Base-by-base conservation (phyloP, 208 protist species). In the Trypanosoma lewisi region DNA sequence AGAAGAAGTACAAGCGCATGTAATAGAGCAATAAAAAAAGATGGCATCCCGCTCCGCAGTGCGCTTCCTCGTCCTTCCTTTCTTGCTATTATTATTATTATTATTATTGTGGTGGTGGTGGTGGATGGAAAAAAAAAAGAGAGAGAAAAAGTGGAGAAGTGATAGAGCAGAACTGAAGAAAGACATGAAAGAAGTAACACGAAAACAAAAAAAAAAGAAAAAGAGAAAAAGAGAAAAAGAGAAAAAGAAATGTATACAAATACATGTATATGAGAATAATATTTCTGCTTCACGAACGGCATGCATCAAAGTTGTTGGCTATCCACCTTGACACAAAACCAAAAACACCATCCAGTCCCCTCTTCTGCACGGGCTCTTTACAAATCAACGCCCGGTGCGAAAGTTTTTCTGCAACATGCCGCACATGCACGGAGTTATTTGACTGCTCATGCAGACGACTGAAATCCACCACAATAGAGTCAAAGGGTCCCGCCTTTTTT, bases 381-480 rank as follows among this genome's bases (percentile, higher is more conserved):
- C 63, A 69, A 0, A 69, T 25, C 17, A 69, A 12, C 17, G 63
- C 63, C 30, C 39, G 28, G 44, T 69, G 63, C 16, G 63, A 69
- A 4, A 51, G 27, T 36, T 69, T 41, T 4, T 61, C 12, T 5
- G 63, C 63, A 0, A n/a, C 21, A 23, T 17, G 42, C 14, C 33
- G 41, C 27, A 33, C 63, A 8, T 33, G 19, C 52, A n/a, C n/a
- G n/a, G 31, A 6, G 30, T 36, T 28, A 25, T 61, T 30, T 36
- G 31, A 42, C 12, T 36, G 17, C 30, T 39, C 44, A 4, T 12
- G 5, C 16, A 42, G 8, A 31, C 30, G 30, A 23, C 53, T 52
- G 6, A 69, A 34, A 53, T 69, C 63, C 9, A 69, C 44, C 47
- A 69, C 63, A 47, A 69, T 61, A 30, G 53, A 61, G 21, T 69